phyloP scores from a whole-genome alignment of 306 rosid species.

The Pterocarpus santalinus region DNA sequence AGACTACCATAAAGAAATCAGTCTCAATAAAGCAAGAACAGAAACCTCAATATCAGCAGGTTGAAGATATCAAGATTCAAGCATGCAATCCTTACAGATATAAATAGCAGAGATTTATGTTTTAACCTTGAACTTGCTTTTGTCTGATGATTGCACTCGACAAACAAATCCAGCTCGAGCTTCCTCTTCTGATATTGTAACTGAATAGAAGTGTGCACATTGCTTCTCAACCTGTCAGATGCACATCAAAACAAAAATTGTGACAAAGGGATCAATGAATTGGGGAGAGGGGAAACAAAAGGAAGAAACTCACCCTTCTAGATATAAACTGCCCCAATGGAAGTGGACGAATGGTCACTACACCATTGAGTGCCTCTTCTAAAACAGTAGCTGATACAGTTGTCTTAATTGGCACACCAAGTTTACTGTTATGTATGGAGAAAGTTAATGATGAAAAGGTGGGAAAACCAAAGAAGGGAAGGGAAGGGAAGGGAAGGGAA shows the following conservation, averaged over 20 bases:
- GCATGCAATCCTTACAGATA: conserved; percentile 28
- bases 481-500: neutral
- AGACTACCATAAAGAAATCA: neutral
- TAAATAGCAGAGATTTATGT: conserved; percentile 30
- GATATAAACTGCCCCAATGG: conserved; percentile 68
- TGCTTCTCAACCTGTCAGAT: conserved; percentile 93
- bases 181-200: conserved; percentile 83
- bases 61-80: conserved; percentile 1
- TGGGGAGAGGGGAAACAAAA: neutral
- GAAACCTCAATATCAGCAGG: conserved; percentile 10
- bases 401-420: conserved; percentile 98
- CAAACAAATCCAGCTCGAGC: conserved; percentile 92
- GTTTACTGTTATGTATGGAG: conserved; percentile 71
- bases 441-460: conserved; percentile 29
- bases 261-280: conserved; percentile 10
- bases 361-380: conserved; percentile 95
- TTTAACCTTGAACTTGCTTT: conserved; percentile 97
- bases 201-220: conserved; percentile 93
- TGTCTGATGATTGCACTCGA: conserved; percentile 91
- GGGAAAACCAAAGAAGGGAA: conserved; percentile 12
- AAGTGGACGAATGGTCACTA: conserved; percentile 75
- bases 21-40: neutral
- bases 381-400: conserved; percentile 91
- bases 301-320: conserved; percentile 66
- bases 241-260: conserved; percentile 40